A percentile compares a stretch with the other conserved stretches of the same genome.
Conservation (phyloP, 805 yeast species). For the Metschnikowia gelsemii region DNA sequence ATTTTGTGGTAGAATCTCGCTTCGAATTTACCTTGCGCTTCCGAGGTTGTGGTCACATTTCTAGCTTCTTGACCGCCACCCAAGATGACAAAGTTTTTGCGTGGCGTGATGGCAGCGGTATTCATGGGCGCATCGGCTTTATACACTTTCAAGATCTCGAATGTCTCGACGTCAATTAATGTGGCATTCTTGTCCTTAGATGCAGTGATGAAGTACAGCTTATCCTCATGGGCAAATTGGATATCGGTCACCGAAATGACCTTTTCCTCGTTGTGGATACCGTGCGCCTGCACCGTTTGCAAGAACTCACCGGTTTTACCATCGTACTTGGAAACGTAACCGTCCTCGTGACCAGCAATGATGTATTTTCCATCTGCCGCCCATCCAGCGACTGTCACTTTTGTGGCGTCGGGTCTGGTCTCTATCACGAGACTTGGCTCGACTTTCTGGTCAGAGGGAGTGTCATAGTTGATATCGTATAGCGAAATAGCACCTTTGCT, state of each 20-base stretch:
- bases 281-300: conserved; percentile 63
- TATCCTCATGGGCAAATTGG: conserved; percentile 79
- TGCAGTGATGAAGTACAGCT: conserved; percentile 85
- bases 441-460: conserved; percentile 42
- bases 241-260: conserved; percentile 66
- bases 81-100: conserved; percentile 84
- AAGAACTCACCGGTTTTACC: conserved; percentile 71
- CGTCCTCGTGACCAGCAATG: conserved; percentile 87
- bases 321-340: conserved; percentile 77
- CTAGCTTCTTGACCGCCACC: conserved; percentile 99
- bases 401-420: conserved; percentile 57
- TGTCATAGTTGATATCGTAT: conserved; percentile 56
- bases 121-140: conserved; percentile 92
- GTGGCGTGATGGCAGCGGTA: conserved; percentile 91
- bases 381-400: conserved; percentile 85
- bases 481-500: conserved; percentile 72
- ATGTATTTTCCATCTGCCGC: conserved; percentile 70
- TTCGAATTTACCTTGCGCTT: conserved; percentile 93
- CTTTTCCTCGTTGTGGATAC: conserved; percentile 52
- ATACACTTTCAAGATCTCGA: conserved; percentile 70
- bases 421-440: conserved; percentile 61
- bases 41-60: conserved; percentile 95
- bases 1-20: conserved; percentile 94
- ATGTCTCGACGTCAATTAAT: conserved; percentile 72
- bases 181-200: conserved; percentile 88